These are phyloP conservation scores for Aureobasidium uvarum DNA, from an alignment of 2,329 filamentous ascomycete genomes.

Conservation along the genomic window DNA sequence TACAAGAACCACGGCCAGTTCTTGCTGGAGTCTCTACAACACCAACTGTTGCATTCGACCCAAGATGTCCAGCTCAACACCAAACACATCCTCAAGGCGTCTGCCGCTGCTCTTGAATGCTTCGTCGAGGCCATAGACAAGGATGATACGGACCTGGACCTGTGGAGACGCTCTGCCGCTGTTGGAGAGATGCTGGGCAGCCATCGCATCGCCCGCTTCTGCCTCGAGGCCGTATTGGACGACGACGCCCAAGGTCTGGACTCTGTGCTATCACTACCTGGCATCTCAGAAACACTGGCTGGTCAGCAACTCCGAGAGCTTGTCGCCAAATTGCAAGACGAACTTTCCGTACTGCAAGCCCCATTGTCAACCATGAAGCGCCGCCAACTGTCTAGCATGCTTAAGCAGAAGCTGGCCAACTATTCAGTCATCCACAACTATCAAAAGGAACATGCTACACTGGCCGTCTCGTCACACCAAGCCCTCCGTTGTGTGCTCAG, in stretches of 20 bases:
- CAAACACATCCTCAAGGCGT: slow-evolving; percentile 37
- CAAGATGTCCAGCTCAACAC: slow-evolving; percentile 4
- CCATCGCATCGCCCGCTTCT: slow-evolving; percentile 59
- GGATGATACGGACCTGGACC: slow-evolving; percentile 62
- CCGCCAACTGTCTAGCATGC: slow-evolving; percentile 51
- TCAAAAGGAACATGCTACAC: slow-evolving; percentile 4
- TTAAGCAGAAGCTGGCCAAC: slow-evolving; percentile 56
- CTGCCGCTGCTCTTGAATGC: slow-evolving; percentile 49
- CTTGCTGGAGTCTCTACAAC: slow-evolving; percentile 69
- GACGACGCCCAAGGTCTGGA: slow-evolving; percentile 59
- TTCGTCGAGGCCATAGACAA: slow-evolving; percentile 64
- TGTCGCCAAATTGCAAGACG: slow-evolving; percentile 54
- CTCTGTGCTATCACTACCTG: slow-evolving; percentile 56
- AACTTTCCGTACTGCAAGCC: slow-evolving; percentile 53
- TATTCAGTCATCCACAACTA: slow-evolving; percentile 47
- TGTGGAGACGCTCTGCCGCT: slow-evolving; percentile 61
- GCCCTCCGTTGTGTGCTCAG: slow-evolving; percentile 31
- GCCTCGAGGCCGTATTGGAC: slow-evolving; percentile 62
- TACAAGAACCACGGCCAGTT: slow-evolving; percentile 97
- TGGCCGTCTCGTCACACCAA: not conserved
- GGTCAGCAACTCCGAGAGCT: slow-evolving; percentile 52
- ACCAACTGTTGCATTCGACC: slow-evolving; percentile 39
- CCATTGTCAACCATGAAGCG: slow-evolving; percentile 51
- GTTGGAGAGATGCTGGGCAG: slow-evolving; percentile 59
- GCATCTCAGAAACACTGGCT: slow-evolving; percentile 56